Percentiles rank a stretch among this genome's conserved stretches.
Conservation (phyloP, 306 rosid genomes). For the Corylus americana region DNA sequence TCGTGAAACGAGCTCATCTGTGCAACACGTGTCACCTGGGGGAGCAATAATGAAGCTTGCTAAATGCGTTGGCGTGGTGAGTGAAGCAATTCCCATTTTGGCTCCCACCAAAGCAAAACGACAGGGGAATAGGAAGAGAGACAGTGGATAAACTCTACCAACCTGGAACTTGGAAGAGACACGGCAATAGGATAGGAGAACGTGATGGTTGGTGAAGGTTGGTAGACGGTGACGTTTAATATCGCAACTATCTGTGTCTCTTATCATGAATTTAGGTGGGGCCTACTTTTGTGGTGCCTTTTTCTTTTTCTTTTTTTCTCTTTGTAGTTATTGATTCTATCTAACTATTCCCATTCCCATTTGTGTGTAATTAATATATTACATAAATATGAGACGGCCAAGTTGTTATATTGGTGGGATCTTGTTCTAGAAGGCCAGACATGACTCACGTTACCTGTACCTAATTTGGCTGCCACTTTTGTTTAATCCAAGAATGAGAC, state of each 20-base stretch:
- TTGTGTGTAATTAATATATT: not conserved
- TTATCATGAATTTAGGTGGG: not conserved
- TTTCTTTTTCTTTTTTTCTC: not conserved
- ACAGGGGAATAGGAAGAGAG: not conserved
- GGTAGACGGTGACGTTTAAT: conserved; percentile 6
- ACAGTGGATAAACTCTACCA: not conserved
- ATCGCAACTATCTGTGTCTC: conserved; percentile 3
- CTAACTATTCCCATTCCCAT: not conserved
- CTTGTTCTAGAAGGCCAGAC: not conserved
- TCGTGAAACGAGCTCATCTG: not conserved
- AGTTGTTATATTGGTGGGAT: not conserved
- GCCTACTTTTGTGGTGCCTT: not conserved
- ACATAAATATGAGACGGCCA: not conserved
- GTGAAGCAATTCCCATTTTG: too few species aligned
- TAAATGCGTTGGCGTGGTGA: too few species aligned
- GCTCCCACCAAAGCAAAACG: not conserved
- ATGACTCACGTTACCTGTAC: not conserved
- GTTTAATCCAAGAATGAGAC: not conserved
- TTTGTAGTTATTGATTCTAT: not conserved
- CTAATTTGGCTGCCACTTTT: conserved; percentile 3
- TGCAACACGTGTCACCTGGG: not conserved
- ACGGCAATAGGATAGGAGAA: not conserved
- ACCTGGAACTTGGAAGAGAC: not conserved
- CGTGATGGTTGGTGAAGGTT: not conserved
- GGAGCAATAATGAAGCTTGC: too few species aligned